phyloP scores from a whole-genome alignment of 2,329 filamentous ascomycete genomes.

The Phyllosticta citrichinensis region DNA sequence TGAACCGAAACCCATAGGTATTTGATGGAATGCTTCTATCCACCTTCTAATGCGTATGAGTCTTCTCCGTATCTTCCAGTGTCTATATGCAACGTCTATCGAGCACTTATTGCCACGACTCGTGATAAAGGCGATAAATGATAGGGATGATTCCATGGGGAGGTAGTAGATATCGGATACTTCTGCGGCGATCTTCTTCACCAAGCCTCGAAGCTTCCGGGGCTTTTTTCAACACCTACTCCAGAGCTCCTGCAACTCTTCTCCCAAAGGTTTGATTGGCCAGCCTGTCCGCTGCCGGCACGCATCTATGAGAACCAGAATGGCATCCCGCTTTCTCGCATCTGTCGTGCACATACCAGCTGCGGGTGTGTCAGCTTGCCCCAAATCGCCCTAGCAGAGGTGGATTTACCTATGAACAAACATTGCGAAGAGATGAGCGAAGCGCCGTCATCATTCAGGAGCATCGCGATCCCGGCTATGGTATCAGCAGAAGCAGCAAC shows the following conservation, averaged over 20 bases:
- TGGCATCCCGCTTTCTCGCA: neutral
- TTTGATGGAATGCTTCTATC: neutral
- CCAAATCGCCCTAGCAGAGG: neutral
- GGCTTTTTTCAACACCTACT: neutral
- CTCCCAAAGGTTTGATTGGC: neutral
- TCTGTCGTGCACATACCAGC: neutral
- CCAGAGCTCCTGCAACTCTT: slow-evolving; percentile 3
- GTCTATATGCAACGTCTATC: neutral
- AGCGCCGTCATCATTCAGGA: slow-evolving; percentile 7
- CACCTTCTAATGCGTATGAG: neutral
- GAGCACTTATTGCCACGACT: neutral
- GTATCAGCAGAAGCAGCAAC: slow-evolving; percentile 38
- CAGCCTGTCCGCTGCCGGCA: slow-evolving; percentile 2
- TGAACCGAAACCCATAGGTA: neutral
- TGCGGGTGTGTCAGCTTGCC: neutral
- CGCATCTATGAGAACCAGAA: neutral
- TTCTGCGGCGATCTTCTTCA: neutral
- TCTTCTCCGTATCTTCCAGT: neutral
- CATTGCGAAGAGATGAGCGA: slow-evolving; percentile 10
- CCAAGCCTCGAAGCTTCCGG: neutral
- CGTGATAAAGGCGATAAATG: neutral
- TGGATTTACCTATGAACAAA: slow-evolving; percentile 4
- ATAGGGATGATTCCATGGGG: neutral
- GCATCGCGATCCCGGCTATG: neutral
- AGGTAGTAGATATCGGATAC: neutral